Base-by-base conservation (phyloP, 2,329 filamentous ascomycete genomes). In the Xylaria sp. region DNA sequence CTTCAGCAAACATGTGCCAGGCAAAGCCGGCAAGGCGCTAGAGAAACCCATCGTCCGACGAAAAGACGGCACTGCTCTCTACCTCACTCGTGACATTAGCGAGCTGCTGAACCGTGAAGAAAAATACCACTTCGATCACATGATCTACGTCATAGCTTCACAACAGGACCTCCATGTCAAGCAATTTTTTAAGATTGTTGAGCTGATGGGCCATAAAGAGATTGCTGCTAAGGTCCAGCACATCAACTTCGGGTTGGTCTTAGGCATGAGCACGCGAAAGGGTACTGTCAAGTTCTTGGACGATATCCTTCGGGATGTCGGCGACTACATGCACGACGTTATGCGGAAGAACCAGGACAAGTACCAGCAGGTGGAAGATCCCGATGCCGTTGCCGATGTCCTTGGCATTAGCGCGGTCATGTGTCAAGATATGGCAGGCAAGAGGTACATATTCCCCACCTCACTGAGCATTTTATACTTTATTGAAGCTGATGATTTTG, bases 391-490 rank as follows among this genome's bases (percentile, higher is more conserved):
- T 10, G 94, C 96, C 70, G 96, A 98, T 82, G 93, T 89, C 12
- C 88, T 98, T 2, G 96, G 95, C 72, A 98, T 98, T 79, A 94
- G 92, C 73, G 92, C 92, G 78, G 95, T 98, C 78, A 98, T 98
- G 94, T 94, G 97, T 23, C 95, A 98, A 82, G 96, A 98, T 78
- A 97, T 98, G 94, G 92, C 89, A 73, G 96, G 95, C 80, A 98
- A 98, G 89, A 89, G 93, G 91, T 91, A 82, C 73, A 87, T 77
- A 1, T 13, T 52, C n/a, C 23, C 37, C 20, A 13, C 15, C 15
- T 59, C 32, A 12, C 20, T 13, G 25, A 60, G 32, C 41, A 12
- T 56, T 82, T 83, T 2, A 50, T 12, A 15, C 28, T 46, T 64
- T 52, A 46, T 66, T 23, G 12, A 68, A 25, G 10, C 50, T 68